Base-by-base conservation (phyloP, 495 filamentous ascomycete species). In the Aspergillus asperescens region DNA sequence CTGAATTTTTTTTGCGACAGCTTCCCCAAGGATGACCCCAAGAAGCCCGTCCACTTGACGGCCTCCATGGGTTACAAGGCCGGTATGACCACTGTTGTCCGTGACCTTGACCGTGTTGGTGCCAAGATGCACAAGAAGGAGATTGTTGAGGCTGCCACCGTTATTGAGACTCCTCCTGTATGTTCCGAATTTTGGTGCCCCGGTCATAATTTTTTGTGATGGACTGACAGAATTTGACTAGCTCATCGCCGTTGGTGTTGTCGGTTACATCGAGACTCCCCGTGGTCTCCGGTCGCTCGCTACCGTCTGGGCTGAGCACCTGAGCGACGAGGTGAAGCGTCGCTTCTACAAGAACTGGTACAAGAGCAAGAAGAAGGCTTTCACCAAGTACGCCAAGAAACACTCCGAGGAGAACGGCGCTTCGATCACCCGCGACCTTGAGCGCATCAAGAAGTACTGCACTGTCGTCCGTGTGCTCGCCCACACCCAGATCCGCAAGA, bases 271-370 rank as follows among this genome's bases (percentile, higher is more conserved):
- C 72, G 94, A 99, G 81, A 99, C 94, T 72, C 94, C 94, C 76
- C 94, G 94, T 65, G 94, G 94, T 81, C 91, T 97, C 66, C 94
- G 94, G 68, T 97, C 94, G 52, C 90, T 99, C 72, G 95, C 91
- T 70, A 99, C 94, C 69, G 87, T 99, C 73, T 99, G 94, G 94
- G 93, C 93, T 70, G 91, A 96, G 82, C 94, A 99, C 77, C 74
- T 99, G 71, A 86, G 86, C 76, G 94, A 99, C 74, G 94, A 96
- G 80, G 73, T 99, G 76, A 95, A 94, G 82, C 87, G 94, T 61
- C 90, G 94, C 71, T 99, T 99, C 89, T 99, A 99, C 87, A 99
- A 99, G 90, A 99, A 99, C 84, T 99, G 94, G 94, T 99, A 99
- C 88, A 95, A 94, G 82, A 87, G 82, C 82, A 99, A 99, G 91